Conservation (phyloP, 2,329 filamentous ascomycete genomes). For the Periconia sp. region DNA sequence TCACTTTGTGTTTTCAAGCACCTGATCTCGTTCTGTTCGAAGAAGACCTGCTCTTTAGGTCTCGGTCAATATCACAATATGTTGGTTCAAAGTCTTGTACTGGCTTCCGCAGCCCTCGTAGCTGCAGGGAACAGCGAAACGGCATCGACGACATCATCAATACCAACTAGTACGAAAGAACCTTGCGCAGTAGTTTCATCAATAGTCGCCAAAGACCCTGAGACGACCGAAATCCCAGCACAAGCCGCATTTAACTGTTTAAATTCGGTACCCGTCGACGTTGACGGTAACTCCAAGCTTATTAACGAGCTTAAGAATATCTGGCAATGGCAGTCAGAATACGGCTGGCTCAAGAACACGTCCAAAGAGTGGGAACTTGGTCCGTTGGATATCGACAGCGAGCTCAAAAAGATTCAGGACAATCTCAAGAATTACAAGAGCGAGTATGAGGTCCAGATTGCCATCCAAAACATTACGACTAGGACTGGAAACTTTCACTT, state of each 20-base stretch:
- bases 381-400: slow-evolving; percentile 38
- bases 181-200: neutral
- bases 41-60: too few species aligned
- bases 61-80: neutral
- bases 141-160: neutral
- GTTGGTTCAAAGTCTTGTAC: neutral
- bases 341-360: slow-evolving; percentile 42
- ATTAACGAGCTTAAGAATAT: slow-evolving; percentile 38
- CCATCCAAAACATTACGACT: slow-evolving; percentile 31
- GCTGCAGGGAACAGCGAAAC: neutral
- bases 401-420: slow-evolving; percentile 39
- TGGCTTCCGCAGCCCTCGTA: neutral
- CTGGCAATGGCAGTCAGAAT: slow-evolving; percentile 44
- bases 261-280: slow-evolving; percentile 39
- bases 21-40: too few species aligned
- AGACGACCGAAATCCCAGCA: slow-evolving; percentile 23
- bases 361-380: slow-evolving; percentile 40
- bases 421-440: slow-evolving; percentile 35
- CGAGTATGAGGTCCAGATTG: slow-evolving; percentile 47
- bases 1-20: too few species aligned
- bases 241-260: slow-evolving; percentile 34
- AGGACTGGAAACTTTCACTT: slow-evolving; percentile 34
- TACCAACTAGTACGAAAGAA: neutral
- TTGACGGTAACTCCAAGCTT: slow-evolving; percentile 26
- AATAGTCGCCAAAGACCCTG: neutral